These are phyloP conservation scores for Ramaria sp. DNA, from an alignment of 768 basidiomycete species.

Conservation along the genomic window DNA sequence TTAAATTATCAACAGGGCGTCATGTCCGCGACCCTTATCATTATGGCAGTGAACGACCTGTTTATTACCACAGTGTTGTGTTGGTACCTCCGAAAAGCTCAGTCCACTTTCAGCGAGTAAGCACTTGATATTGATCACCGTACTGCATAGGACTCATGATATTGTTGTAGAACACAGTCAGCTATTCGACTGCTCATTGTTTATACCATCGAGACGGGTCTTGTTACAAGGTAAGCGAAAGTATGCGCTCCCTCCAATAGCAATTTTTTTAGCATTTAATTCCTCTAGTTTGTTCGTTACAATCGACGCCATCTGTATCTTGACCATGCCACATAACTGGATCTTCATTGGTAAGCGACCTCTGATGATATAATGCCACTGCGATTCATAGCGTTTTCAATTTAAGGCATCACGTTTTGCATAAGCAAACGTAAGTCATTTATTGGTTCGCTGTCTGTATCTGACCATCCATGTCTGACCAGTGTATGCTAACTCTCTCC, in stretches of 20 bases:
- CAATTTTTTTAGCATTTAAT: neutral
- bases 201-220: conserved; percentile 6
- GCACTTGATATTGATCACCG: neutral
- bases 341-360: conserved; percentile 1
- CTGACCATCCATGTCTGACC: neutral
- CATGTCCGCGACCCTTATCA: conserved; percentile 1
- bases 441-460: neutral
- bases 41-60: conserved; percentile 7
- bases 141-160: neutral
- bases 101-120: neutral
- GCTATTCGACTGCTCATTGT: conserved; percentile 2
- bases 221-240: neutral
- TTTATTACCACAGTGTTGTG: conserved; percentile 2
- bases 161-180: neutral
- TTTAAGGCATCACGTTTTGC: neutral
- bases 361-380: neutral
- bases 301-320: conserved; percentile 5
- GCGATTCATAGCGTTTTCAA: neutral
- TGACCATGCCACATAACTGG: conserved; percentile 6
- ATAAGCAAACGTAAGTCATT: conserved; percentile 1
- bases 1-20: neutral
- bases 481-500: conserved; percentile 7
- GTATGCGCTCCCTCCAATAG: neutral
- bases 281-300: neutral
- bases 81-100: neutral